Evolutionary conservation across 2,329 filamentous ascomycete genomes (phyloP), one percentile per base, ranked within the genome.

Genomic region (Fusarium floridanum): DNA sequence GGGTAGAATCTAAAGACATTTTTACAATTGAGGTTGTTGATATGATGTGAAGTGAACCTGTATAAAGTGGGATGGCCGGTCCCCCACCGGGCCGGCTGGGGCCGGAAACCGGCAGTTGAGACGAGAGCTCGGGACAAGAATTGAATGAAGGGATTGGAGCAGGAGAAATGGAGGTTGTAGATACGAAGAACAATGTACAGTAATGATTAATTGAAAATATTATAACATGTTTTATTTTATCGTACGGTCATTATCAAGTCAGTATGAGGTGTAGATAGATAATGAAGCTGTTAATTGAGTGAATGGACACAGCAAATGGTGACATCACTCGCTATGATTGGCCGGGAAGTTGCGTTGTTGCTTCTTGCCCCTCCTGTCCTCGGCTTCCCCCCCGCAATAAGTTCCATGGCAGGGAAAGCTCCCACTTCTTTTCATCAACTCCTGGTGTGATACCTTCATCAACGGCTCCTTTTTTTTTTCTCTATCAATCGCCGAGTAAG

Each of bases 271-370:
- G 11, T 41, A 11, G 41, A 29, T 41, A 11, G 41, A 29, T 34
- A 34, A 14, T 20, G 24, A 34, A 63, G 43, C 6, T 61, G 43
- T 29, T 27, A 39, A 32, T 32, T 32, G 29, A 32, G 16, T 24
- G 32, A 50, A 53, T 32, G 24, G 60, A 55, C 2, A 53, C 56
- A 45, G 29, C 53, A 11, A 61, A 66, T 74, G 41, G 61, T 74
- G 72, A 74, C 72, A 73, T 74, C 72, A 74, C 71, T 73, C 68
- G 67, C 64, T 39, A 22, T 43, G 20, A 63, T 63, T 61, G 60
- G 61, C 11, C 32, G 59, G 32, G 29, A 36, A 50, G 32, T 62
- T 39, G 50, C 45, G 61, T 72, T 48, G 43, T 55, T 65, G 45
- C 43, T 64, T 50, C 45, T 14, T 70, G 61, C 70, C 69, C 34